A percentile compares a stretch with the other conserved stretches of the same genome.
These are phyloP conservation scores for Chytriomyces hyalinus DNA, from an alignment of 192 early-diverging fungal genomes.

Conservation along the genomic window DNA sequence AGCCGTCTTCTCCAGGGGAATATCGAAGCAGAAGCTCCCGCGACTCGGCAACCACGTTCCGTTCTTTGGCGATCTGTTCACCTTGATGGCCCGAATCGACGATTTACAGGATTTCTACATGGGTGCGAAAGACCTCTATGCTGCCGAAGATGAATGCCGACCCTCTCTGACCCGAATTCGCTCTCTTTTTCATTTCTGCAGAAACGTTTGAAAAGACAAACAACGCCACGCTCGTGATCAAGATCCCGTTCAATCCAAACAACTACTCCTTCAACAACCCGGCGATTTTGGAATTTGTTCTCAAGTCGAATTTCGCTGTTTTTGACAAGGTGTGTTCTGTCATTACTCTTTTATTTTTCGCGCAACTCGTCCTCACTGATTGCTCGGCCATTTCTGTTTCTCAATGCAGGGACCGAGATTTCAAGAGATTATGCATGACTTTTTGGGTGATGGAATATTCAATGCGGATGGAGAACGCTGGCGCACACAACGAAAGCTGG, in stretches of 20 bases:
- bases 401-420: constrained; percentile 4
- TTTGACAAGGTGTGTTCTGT: no score
- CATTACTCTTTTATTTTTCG: no score
- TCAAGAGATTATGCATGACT: neutral
- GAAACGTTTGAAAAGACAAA: constrained; percentile 18
- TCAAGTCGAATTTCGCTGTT: constrained; percentile 50
- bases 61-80: constrained; percentile 14
- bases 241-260: constrained; percentile 7
- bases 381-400: no score
- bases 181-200: neutral
- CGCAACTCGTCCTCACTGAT: no score
- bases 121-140: neutral
- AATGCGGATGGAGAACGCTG: constrained; percentile 71
- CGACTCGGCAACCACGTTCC: neutral
- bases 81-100: neutral
- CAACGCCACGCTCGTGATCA: constrained; percentile 14
- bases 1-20: neutral
- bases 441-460: constrained; percentile 72
- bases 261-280: constrained; percentile 36
- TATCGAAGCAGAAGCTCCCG: neutral
- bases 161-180: neutral
- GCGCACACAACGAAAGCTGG: constrained; percentile 65
- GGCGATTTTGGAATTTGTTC: constrained; percentile 39
- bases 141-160: no score
- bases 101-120: constrained; percentile 8